Evolutionary conservation across 371 early-diverging fungal genomes (phyloP), one percentile per base, ranked within the genome.

Genomic region (Mortierella sp.): DNA sequence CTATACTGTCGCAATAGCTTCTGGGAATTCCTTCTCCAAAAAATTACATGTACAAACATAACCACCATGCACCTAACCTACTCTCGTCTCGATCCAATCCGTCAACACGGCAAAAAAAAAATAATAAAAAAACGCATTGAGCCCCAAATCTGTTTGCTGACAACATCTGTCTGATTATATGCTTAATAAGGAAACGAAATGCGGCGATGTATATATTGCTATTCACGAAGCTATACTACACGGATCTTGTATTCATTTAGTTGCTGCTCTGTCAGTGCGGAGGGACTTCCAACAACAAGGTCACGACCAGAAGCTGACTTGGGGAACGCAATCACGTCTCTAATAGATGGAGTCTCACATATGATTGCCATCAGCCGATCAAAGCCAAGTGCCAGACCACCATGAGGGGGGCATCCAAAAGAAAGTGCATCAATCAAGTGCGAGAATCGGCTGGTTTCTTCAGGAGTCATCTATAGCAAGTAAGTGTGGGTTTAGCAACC

Each of bases 281-380:
- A 88, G 2, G 97, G 97, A 65, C 93, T 91, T 19, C 88, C 88
- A n/a, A 94, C 93, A 29, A 94, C 92, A 54, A 95, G 82, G 77
- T 97, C 97, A 29, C 90, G 90, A 31, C 96, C 96, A 35, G 89
- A 90, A 4, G 92, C 85, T 12, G 95, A 87, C 70, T 97, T 96
- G 2, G 96, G 97, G 77, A 97, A 97, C 4, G 97, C 96, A 77
- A 97, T 96, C 35, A 97, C 97, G 66, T 96, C 96, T 19, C 96
- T 89, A 61, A 97, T 93, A 28, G 95, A 94, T 0, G 85, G 51
- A 0, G 94, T 85, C 17, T 89, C 86, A 66, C 93, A 92, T 63
- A 96, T 64, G 57, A 95, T 91, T 5, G 95, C 87, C 84, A 97
- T 88, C 35, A 97, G 66, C 12, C 96, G 86, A 70, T 97, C 96